Evolutionary conservation across 805 yeast genomes (phyloP), one percentile per base, ranked within the genome.

Genomic region (Nematodospora valgi): DNA sequence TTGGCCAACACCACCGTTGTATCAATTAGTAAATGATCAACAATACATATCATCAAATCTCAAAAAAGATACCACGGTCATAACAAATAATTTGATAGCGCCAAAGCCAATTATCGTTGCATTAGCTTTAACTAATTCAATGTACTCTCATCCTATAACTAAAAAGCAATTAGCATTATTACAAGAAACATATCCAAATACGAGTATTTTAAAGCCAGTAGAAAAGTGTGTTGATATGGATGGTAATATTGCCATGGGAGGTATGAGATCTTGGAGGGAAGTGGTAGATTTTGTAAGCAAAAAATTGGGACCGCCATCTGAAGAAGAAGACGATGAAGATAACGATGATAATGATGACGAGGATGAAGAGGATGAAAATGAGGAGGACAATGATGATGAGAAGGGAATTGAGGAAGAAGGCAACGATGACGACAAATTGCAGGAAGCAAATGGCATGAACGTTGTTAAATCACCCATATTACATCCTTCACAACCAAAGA

Each of bases 231-330:
- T 48, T 16, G 54, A 51, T 34, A 44, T 45, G 6, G 54, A 51
- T 33, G 59, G 59, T 2, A 51, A 51, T 26, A 54, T 54, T n/a
- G 37, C 53, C 6, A 54, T 54, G 59, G 59, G 59, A 3, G 59
- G 59, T 6, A 52, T 54, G 58, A 39, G 58, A 23, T 41, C 55
- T 4, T 54, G 59, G 56, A 32, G 46, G 27, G 59, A 54, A 30
- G 55, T 54, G 26, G 59, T 52, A 18, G 51, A 50, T 28, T 40
- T 47, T 36, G 52, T 52, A 13, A 34, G 40, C 39, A 40, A 52
- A 28, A 52, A 51, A 29, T 35, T 54, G 9, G 59, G 59, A 5
- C 38, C 38, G 20, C 53, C 54, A 2, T 31, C 20, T 10, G 44
- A 39, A 15, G 41, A 38, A 10, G 54, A 49, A n/a, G 51, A 46